A percentile compares a stretch with the other conserved stretches of the same genome.
These are phyloP conservation scores for Pythium pyrilobum DNA, from an alignment of 352 stramenopile genomes.

Conservation along the genomic window DNA sequence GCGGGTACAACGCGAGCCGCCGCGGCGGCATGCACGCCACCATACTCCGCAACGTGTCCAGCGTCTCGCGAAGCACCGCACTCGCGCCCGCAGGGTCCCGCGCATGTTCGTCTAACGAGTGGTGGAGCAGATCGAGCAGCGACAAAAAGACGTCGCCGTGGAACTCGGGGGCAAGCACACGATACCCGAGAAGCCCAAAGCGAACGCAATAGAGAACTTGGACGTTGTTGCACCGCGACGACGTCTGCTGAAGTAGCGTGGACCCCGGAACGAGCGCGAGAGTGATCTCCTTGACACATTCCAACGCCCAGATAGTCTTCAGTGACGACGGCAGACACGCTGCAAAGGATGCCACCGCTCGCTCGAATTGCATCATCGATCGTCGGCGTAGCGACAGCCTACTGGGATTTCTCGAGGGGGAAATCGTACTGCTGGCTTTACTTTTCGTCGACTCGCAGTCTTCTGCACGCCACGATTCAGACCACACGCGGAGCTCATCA, in stretches of 20 bases:
- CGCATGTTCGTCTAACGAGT: constrained; percentile 34
- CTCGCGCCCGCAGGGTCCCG: constrained; percentile 8
- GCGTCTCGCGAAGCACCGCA: constrained; percentile 38
- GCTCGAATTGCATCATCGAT: not conserved
- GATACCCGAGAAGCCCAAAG: constrained; percentile 55
- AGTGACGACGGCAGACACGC: constrained; percentile 26
- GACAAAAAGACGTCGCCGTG: constrained; percentile 57
- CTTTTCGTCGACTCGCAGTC: not conserved
- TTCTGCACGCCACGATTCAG: not conserved
- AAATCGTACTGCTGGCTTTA: not conserved
- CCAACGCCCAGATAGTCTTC: constrained; percentile 36
- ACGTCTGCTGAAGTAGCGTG: constrained; percentile 16
- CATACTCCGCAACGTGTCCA: constrained; percentile 34
- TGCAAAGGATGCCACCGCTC: constrained; percentile 15
- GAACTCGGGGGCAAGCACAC: constrained; percentile 40
- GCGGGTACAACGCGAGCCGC: constrained; percentile 63
- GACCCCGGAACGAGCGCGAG: constrained; percentile 31
- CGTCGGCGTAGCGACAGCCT: too few relatives aligned
- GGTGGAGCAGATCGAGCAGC: constrained; percentile 45
- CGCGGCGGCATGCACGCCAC: constrained; percentile 39
- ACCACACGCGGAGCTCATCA: constrained; percentile 7
- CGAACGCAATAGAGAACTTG: constrained; percentile 31
- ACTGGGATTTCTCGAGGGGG: too few relatives aligned
- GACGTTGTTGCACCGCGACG: constrained; percentile 20
- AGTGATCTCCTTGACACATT: constrained; percentile 55